phyloP scores from a whole-genome alignment of 2,329 filamentous ascomycete genomes.

The Thielaviopsis euricoi region DNA sequence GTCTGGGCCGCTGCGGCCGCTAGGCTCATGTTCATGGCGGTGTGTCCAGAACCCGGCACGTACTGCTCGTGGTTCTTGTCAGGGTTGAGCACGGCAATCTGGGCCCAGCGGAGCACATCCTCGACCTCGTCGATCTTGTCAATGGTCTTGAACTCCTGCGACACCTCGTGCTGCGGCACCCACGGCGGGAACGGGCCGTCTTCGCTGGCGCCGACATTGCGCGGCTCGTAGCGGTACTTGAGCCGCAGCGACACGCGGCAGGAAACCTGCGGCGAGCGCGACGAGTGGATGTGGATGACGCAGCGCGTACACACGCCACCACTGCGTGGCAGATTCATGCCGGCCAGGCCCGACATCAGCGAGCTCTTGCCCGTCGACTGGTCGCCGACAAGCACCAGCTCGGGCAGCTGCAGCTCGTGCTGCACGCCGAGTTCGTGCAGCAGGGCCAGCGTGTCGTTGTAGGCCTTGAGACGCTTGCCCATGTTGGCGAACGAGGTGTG shows the following conservation, averaged over 20 bases:
- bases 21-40: slow-evolving; percentile 19
- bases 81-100: slow-evolving; percentile 62
- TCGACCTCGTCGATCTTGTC: slow-evolving; percentile 47
- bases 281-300: slow-evolving; percentile 63
- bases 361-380: slow-evolving; percentile 73
- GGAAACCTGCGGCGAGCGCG: slow-evolving; percentile 41
- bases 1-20: slow-evolving; percentile 24
- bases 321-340: slow-evolving; percentile 54
- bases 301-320: slow-evolving; percentile 65
- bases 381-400: slow-evolving; percentile 70
- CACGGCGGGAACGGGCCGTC: slow-evolving; percentile 48
- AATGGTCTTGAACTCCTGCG: slow-evolving; percentile 47
- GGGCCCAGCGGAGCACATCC: slow-evolving; percentile 53
- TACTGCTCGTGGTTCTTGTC: slow-evolving; percentile 33
- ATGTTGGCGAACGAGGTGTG: slow-evolving; percentile 34
- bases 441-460: slow-evolving; percentile 49
- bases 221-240: slow-evolving; percentile 41
- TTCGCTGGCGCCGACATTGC: slow-evolving; percentile 23
- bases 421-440: slow-evolving; percentile 59
- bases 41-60: slow-evolving; percentile 31
- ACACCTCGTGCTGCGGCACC: slow-evolving; percentile 30
- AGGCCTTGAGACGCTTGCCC: slow-evolving; percentile 44
- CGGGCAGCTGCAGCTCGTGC: slow-evolving; percentile 53
- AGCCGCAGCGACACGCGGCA: slow-evolving; percentile 51
- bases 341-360: slow-evolving; percentile 46